Base-by-base conservation (phyloP, 1,139 yeast genomes). In the Blastobotrys ciferrii region DNA sequence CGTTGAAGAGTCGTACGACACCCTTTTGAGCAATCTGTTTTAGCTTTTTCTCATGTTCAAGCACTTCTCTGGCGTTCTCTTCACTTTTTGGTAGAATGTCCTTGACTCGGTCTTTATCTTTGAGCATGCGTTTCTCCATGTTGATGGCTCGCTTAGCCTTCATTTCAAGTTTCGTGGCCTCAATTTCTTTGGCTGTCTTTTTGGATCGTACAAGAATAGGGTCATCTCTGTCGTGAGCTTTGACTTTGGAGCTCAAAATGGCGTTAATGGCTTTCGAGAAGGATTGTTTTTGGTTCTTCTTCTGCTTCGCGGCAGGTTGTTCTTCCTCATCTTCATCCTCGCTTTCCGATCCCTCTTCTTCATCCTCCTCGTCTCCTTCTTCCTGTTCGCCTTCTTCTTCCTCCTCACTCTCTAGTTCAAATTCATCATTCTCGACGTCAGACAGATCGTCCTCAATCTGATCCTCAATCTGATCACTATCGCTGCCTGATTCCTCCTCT, bases 11-110 rank as follows among this genome's bases (percentile, higher is more conserved):
- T 61, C 85, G 81, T 15, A 92, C 95, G 14, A 89, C 98, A 72
- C 98, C 99, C 60, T 84, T 78, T 68, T 92, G 97, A 0, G 98
- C 98, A 31, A 82, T 77, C 64, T 89, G 91, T 65, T 86, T 84
- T 61, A 88, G 71, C 56, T 72, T 74, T 55, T 80, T 78, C 64
- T 92, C 99, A 47, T 76, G 77, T 50, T 84, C 92, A 35, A 91
- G 65, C 2, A 77, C 67, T 40, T 73, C 74, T 32, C 71, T 76
- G 3, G 78, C 75, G 36, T 78, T 46, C 28, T 55, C 62, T 28
- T 70, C 72, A 1, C 82, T 80, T 19, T 65, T 69, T 11, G 96
- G 95, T 43, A 88, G 69, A 14, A 89, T 72, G 52, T 84, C 78
- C 53, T 73, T 79, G 36, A 83, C 75, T 59, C 96, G 78, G 52